Percentiles rank a stretch among this genome's conserved stretches.
Evolutionary conservation across 2,329 filamentous ascomycete species (phyloP).

Genomic region (Fusarium papillatum): DNA sequence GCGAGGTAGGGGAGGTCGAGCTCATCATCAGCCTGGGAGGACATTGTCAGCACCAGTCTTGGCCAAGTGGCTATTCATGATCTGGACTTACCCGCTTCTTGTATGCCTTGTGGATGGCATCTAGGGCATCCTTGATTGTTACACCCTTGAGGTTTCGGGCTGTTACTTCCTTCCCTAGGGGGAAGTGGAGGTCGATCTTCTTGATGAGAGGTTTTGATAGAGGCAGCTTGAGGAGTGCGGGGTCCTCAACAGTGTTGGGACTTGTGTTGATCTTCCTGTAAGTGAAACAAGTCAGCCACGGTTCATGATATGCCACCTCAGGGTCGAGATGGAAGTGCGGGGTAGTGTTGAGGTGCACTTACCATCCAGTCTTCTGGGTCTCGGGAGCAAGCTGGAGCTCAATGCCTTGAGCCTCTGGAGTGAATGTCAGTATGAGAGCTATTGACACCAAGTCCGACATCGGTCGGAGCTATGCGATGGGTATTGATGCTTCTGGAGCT

Average conservation of each 20-base stretch:
- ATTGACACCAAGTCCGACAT: constrained; percentile 11
- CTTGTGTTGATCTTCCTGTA: constrained; percentile 95
- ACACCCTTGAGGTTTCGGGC: constrained; percentile 95
- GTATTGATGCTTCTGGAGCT: constrained; percentile 48
- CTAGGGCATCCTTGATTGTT: constrained; percentile 96
- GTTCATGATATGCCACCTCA: neutral
- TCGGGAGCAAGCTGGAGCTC: constrained; percentile 82
- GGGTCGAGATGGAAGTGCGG: constrained; percentile 12
- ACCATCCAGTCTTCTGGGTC: constrained; percentile 92
- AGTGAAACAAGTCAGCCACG: constrained; percentile 19
- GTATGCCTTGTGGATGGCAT: constrained; percentile 96
- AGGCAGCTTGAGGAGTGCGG: constrained; percentile 84
- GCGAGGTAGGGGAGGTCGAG: constrained; percentile 88
- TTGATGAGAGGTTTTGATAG: constrained; percentile 88
- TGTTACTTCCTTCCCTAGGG: constrained; percentile 87
- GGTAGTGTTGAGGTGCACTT: constrained; percentile 52
- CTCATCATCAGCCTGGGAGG: constrained; percentile 85
- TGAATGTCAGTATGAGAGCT: constrained; percentile 29
- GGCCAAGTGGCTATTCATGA: neutral
- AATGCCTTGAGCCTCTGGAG: constrained; percentile 78
- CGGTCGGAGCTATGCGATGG: constrained; percentile 17
- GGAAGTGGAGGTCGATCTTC: constrained; percentile 95
- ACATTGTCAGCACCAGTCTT: constrained; percentile 9
- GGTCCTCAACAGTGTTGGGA: constrained; percentile 82
- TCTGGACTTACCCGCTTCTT: constrained; percentile 86